Conservation (phyloP, 2,329 filamentous ascomycete genomes). For the Trichophyton mentagrophytes region DNA sequence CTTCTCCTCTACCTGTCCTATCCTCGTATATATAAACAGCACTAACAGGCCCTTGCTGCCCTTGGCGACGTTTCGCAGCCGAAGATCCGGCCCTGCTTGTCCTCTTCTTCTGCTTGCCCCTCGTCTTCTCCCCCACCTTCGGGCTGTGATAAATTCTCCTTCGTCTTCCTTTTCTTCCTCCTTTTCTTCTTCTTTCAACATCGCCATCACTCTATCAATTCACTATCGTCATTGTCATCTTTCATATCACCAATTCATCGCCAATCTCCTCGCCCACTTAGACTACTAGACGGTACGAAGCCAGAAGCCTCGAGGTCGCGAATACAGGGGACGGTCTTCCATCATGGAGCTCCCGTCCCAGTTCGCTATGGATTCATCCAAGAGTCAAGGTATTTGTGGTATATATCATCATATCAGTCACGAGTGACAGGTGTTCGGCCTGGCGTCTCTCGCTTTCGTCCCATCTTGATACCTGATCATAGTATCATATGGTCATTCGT, state of each 20-base stretch:
- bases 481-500: background rate
- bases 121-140: background rate
- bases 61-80: background rate
- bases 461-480: slow-evolving; percentile 3
- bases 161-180: background rate
- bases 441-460: slow-evolving; percentile 7
- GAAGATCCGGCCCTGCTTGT: background rate
- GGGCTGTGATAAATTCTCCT: background rate
- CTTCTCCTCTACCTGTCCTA: background rate
- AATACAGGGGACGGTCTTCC: slow-evolving; percentile 2
- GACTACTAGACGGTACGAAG: slow-evolving; percentile 1
- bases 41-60: no score
- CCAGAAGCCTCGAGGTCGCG: slow-evolving; percentile 3
- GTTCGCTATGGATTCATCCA: slow-evolving; percentile 20
- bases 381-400: slow-evolving; percentile 32
- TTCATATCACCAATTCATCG: background rate
- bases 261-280: background rate
- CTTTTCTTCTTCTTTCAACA: background rate
- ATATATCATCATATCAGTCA: slow-evolving; percentile 26
- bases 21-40: background rate
- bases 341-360: background rate
- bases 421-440: slow-evolving; percentile 35
- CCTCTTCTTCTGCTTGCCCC: background rate
- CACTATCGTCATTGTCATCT: background rate
- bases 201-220: background rate